These are phyloP conservation scores for Crataegus laevigata DNA, from an alignment of 306 rosid species.

Conservation along the genomic window DNA sequence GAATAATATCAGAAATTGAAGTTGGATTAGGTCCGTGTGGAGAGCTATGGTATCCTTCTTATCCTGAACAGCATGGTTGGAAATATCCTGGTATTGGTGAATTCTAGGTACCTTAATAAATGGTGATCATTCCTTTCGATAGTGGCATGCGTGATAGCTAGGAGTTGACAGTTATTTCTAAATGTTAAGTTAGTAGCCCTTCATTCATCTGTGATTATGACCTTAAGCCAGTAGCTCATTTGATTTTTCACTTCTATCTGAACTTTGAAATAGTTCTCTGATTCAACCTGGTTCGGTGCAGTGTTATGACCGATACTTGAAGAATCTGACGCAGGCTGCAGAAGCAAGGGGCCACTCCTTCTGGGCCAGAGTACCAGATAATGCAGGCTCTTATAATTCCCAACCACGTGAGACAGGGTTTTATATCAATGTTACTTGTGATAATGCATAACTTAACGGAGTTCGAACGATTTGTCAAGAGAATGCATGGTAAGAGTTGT, in stretches of 20 bases:
- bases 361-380: constrained; percentile 86
- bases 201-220: background rate
- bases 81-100: constrained; percentile 89
- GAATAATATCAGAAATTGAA: constrained; percentile 62
- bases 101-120: constrained; percentile 52
- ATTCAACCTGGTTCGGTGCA: constrained; percentile 21
- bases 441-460: constrained; percentile 33
- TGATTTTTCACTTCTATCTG: background rate
- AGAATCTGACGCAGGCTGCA: constrained; percentile 63
- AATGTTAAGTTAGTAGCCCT: background rate
- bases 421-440: too few relatives aligned
- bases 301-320: constrained; percentile 82
- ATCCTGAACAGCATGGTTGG: constrained; percentile 81
- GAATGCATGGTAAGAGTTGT: constrained; percentile 34
- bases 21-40: constrained; percentile 87
- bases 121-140: background rate
- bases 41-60: constrained; percentile 78
- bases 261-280: constrained; percentile 3
- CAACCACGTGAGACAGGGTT: constrained; percentile 74
- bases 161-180: background rate
- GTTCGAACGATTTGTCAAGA: constrained; percentile 32
- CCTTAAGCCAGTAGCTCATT: background rate
- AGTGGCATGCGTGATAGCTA: background rate
- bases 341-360: constrained; percentile 60
- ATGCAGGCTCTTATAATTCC: constrained; percentile 69